Evolutionary conservation across 768 basidiomycete species (phyloP).

Genomic region (Infundibulicybe gibba): DNA sequence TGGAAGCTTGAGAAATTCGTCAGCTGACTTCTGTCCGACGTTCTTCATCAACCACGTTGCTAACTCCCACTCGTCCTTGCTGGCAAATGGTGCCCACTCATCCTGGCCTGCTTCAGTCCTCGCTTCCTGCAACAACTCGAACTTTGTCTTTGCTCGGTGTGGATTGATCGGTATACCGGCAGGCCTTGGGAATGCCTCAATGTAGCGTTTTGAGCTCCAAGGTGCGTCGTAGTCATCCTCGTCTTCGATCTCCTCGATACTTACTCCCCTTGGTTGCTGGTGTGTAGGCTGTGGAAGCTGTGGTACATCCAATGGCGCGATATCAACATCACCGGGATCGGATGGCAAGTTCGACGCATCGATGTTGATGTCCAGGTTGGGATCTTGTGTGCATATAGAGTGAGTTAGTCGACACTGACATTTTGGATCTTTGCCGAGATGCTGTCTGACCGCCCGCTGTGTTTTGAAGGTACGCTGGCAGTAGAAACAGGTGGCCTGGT

Average conservation of each 20-base stretch:
- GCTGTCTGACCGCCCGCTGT: too few relatives aligned
- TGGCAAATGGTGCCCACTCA: slow-evolving; percentile 16
- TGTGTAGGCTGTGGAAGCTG: too few relatives aligned
- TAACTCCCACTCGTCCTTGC: slow-evolving; percentile 23
- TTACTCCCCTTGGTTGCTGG: not conserved
- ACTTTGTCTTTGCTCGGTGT: not conserved
- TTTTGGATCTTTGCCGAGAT: too few relatives aligned
- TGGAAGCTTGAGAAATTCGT: slow-evolving; percentile 23
- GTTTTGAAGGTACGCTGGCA: too few relatives aligned
- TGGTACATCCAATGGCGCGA: not conserved
- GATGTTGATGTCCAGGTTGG: too few relatives aligned
- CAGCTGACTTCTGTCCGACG: slow-evolving; percentile 21
- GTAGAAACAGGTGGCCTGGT: too few relatives aligned
- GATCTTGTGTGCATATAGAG: too few relatives aligned
- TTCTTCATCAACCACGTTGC: slow-evolving; percentile 26
- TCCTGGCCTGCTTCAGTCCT: not conserved
- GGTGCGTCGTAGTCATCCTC: not conserved
- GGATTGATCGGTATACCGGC: not conserved
- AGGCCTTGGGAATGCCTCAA: not conserved
- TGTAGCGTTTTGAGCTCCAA: not conserved
- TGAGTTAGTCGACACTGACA: too few relatives aligned
- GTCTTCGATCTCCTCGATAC: not conserved
- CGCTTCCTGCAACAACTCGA: not conserved
- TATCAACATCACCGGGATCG: not conserved
- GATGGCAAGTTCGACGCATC: too few relatives aligned